A percentile compares a stretch with the other conserved stretches of the same genome.
These are phyloP conservation scores for Heterobasidion occidentale DNA, from an alignment of 1,284 basidiomycete genomes.

Conservation along the genomic window DNA sequence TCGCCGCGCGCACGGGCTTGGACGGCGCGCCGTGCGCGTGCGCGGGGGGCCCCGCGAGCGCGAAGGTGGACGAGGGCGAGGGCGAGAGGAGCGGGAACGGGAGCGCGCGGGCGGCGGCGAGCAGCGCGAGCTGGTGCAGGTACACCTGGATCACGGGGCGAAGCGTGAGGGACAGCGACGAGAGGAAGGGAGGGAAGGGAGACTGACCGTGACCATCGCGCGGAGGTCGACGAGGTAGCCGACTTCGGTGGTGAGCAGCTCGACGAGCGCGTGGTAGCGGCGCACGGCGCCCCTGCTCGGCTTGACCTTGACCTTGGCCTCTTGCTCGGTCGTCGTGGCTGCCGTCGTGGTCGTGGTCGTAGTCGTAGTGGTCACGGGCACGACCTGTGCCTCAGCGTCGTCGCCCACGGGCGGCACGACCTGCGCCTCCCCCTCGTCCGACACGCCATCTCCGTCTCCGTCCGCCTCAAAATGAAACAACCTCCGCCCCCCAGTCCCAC, in stretches of 20 bases:
- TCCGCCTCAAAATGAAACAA: slow-evolving; percentile 2
- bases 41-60: neutral
- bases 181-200: slow-evolving; percentile 39
- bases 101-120: slow-evolving; percentile 13
- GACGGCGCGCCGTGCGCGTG: too few species aligned
- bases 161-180: neutral
- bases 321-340: neutral
- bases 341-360: too few species aligned
- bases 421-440: neutral
- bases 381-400: too few species aligned
- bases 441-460: slow-evolving; percentile 6
- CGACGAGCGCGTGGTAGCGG: slow-evolving; percentile 63
- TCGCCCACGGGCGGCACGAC: too few species aligned
- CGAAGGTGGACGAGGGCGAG: slow-evolving; percentile 7
- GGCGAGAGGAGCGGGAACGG: slow-evolving; percentile 10
- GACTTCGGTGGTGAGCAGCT: slow-evolving; percentile 78
- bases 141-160: slow-evolving; percentile 20
- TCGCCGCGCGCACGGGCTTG: too few species aligned
- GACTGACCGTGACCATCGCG: slow-evolving; percentile 46
- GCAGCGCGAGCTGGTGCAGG: slow-evolving; percentile 22
- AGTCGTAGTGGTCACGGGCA: neutral
- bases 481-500: too few species aligned
- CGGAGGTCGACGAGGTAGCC: slow-evolving; percentile 75
- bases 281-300: slow-evolving; percentile 19
- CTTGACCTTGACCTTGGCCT: neutral